Evolutionary conservation across 805 yeast species (phyloP).

Genomic region (Maudiozyma barnettii): DNA sequence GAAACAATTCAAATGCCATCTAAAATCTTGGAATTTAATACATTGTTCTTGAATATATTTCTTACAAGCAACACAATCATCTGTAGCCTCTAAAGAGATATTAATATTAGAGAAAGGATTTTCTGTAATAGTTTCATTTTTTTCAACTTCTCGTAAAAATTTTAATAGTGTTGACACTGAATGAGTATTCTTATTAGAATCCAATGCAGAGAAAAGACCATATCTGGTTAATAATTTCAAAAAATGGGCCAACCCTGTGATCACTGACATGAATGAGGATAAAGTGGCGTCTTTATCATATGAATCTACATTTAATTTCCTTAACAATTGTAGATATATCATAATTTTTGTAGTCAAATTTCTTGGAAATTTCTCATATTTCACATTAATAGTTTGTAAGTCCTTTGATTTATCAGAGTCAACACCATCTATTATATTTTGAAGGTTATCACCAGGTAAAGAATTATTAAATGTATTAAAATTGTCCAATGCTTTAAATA

Average conservation of each 20-base stretch:
- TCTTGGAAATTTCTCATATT: slow-evolving; percentile 52
- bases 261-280: slow-evolving; percentile 65
- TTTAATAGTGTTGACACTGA: slow-evolving; percentile 53
- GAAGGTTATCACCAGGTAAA: neutral
- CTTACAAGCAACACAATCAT: slow-evolving; percentile 61
- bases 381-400: slow-evolving; percentile 1
- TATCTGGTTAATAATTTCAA: slow-evolving; percentile 73
- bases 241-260: slow-evolving; percentile 88
- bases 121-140: slow-evolving; percentile 32
- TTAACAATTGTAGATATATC: slow-evolving; percentile 73
- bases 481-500: slow-evolving; percentile 67
- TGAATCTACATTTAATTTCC: slow-evolving; percentile 43
- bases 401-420: slow-evolving; percentile 1
- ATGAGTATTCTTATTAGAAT: slow-evolving; percentile 46
- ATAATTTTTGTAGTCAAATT: slow-evolving; percentile 82
- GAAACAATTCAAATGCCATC: slow-evolving; percentile 83
- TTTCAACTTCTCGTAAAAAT: slow-evolving; percentile 47
- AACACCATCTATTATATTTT: neutral
- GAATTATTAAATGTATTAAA: slow-evolving; percentile 21
- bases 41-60: slow-evolving; percentile 83
- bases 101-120: slow-evolving; percentile 34
- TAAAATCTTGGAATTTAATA: slow-evolving; percentile 43
- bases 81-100: slow-evolving; percentile 56
- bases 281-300: slow-evolving; percentile 27
- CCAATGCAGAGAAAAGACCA: slow-evolving; percentile 72